Evolutionary conservation across 257 asterid species (phyloP).

Genomic region (Rhazya stricta): DNA sequence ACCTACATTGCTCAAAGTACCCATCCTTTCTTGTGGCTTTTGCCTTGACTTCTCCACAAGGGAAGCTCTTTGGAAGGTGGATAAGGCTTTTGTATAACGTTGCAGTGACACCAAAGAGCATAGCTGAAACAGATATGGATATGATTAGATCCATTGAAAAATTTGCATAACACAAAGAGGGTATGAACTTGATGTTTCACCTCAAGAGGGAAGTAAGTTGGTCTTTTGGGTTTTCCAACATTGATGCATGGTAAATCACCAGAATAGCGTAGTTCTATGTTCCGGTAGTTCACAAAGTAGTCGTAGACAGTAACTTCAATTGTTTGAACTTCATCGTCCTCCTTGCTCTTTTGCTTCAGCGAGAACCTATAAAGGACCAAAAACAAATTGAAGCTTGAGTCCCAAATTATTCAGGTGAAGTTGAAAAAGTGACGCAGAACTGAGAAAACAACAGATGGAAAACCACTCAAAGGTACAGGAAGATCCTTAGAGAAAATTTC

Average conservation of each 20-base stretch:
- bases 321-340: slow-evolving; percentile 53
- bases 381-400: not conserved
- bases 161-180: not conserved
- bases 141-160: not conserved
- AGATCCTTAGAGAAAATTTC: not conserved
- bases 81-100: slow-evolving; percentile 75
- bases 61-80: slow-evolving; percentile 71
- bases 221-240: slow-evolving; percentile 85
- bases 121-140: slow-evolving; percentile 35
- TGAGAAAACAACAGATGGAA: not conserved
- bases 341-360: slow-evolving; percentile 50
- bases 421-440: not conserved
- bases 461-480: not conserved
- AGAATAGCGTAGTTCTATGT: slow-evolving; percentile 68
- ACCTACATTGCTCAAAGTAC: slow-evolving; percentile 55
- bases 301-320: slow-evolving; percentile 78
- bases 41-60: slow-evolving; percentile 87
- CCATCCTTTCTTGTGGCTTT: slow-evolving; percentile 84
- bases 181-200: slow-evolving; percentile 23
- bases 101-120: slow-evolving; percentile 75
- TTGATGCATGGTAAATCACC: slow-evolving; percentile 90
- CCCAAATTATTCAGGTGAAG: not conserved
- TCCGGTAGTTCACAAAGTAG: slow-evolving; percentile 72
- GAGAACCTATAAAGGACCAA: slow-evolving; percentile 42
- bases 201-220: slow-evolving; percentile 86